Conservation (phyloP, 106 monocot species). For the Phalaenopsis aphrodite region DNA sequence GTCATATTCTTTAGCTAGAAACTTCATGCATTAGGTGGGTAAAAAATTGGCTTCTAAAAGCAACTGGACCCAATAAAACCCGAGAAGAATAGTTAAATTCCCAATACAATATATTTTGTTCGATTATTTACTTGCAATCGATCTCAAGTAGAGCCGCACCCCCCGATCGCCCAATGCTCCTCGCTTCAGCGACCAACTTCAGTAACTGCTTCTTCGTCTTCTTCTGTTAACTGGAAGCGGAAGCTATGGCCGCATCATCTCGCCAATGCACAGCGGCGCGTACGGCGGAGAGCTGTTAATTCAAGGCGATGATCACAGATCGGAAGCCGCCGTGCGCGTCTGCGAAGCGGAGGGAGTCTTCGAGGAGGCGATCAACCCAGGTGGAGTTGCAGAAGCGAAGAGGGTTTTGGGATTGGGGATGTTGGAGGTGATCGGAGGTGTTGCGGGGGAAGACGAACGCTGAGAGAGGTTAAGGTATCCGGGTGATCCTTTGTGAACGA, state of each 20-base stretch:
- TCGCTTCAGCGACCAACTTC: constrained; percentile 18
- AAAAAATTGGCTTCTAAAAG: no score
- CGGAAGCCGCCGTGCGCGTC: constrained; percentile 56
- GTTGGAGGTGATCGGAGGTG: constrained; percentile 39
- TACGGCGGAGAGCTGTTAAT: constrained; percentile 20
- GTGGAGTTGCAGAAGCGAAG: constrained; percentile 21
- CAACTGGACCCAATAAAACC: no score
- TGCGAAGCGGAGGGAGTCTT: constrained; percentile 56
- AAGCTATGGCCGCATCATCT: constrained; percentile 24
- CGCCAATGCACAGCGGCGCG: constrained; percentile 34
- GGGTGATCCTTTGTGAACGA: no score
- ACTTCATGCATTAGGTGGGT: no score
- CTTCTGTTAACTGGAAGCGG: constrained; percentile 23
- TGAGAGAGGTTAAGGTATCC: no score
- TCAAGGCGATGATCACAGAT: constrained; percentile 21
- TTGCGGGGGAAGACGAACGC: constrained; percentile 19
- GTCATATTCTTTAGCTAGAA: no score
- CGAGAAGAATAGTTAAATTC: no score
- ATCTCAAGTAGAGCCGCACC: neutral
- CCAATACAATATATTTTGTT: no score
- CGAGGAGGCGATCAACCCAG: constrained; percentile 38
- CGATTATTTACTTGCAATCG: no score
- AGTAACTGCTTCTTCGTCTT: constrained; percentile 53
- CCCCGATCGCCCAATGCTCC: constrained; percentile 4
- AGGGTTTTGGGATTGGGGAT: constrained; percentile 38